Evolutionary conservation across 2,329 filamentous ascomycete genomes (phyloP).

Genomic region (Sporothrix euskadiensis): DNA sequence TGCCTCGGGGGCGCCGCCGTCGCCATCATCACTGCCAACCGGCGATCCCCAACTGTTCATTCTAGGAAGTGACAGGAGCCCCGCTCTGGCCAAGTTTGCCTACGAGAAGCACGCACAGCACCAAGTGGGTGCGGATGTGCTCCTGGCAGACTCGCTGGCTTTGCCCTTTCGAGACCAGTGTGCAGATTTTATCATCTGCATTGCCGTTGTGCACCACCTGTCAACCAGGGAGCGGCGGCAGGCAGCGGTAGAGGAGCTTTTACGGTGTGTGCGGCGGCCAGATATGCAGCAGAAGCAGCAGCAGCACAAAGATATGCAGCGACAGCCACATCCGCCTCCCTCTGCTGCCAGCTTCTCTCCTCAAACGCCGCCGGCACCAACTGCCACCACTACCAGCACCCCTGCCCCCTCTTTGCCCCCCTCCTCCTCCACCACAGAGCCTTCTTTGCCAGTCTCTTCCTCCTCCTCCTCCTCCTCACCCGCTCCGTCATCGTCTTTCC

Average conservation of each 20-base stretch:
- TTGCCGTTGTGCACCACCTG: slow-evolving; percentile 92
- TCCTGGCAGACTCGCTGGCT: slow-evolving; percentile 80
- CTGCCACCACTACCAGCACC: neutral
- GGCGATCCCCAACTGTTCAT: slow-evolving; percentile 64
- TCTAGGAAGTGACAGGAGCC: slow-evolving; percentile 79
- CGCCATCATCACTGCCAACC: neutral
- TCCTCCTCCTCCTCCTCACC: neutral
- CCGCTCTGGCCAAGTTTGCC: slow-evolving; percentile 55
- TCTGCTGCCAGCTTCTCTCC: neutral
- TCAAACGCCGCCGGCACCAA: slow-evolving; percentile 7
- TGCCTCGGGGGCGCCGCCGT: neutral
- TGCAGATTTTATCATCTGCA: slow-evolving; percentile 84
- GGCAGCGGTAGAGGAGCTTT: slow-evolving; percentile 69
- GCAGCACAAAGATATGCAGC: neutral
- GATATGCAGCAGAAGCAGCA: slow-evolving; percentile 12
- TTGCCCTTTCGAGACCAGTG: slow-evolving; percentile 68
- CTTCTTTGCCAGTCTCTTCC: neutral
- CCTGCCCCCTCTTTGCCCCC: slow-evolving; percentile 12
- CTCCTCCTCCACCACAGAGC: neutral
- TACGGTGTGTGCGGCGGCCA: slow-evolving; percentile 60
- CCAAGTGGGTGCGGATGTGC: slow-evolving; percentile 56
- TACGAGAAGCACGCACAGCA: slow-evolving; percentile 35
- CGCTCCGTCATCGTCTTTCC: slow-evolving; percentile 28
- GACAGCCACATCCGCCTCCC: neutral
- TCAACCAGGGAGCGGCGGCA: slow-evolving; percentile 73